Evolutionary conservation across 2,329 filamentous ascomycete genomes (phyloP), one percentile per base, ranked within the genome.

Genomic region (Phoma herbarum): DNA sequence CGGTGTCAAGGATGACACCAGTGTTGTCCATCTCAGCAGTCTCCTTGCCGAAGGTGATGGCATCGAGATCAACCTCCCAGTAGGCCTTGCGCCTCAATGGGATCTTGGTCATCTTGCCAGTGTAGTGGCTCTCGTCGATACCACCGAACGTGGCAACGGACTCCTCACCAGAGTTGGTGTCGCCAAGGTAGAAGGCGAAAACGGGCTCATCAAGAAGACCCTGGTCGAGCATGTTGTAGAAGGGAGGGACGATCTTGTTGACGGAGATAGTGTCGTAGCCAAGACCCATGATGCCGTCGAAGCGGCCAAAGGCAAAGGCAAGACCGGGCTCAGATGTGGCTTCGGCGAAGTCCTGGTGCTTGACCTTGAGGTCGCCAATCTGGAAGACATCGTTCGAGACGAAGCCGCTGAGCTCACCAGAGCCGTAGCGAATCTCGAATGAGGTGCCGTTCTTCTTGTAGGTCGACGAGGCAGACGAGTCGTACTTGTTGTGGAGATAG

Each of bases 11-110:
- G 67, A 99, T 97, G 72, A 93, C 92, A 82, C 95, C 96, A 59
- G 93, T 97, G 84, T 92, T 88, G 66, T 98, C 94, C 65, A 98
- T 88, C 79, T 97, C 90, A 61, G 93, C 93, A 67, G 87, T 89
- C 75, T 91, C 87, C 52, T 93, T 86, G 71, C 95, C 96, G 65
- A 97, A 92, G 55, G 90, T 88, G 81, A 99, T 95, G 65, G 92
- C 85, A 74, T 98, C 90, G 62, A 99, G 88, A 74, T 98, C 93
- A 55, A 99, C 94, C 86, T 99, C 95, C 95, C 95, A 99, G 87
- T 99, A 99, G 48, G 95, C 95, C 90, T 98, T 98, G 78, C 95
- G 92, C 79, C 95, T 92, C 70, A 99, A 87, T 54, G 95, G 95
- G 69, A 99, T 92, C 79, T 93, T 96, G 77, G 89, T 91, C 73